phyloP scores from a whole-genome alignment of 2,329 filamentous ascomycete species.

The Shiraia bambusicola region DNA sequence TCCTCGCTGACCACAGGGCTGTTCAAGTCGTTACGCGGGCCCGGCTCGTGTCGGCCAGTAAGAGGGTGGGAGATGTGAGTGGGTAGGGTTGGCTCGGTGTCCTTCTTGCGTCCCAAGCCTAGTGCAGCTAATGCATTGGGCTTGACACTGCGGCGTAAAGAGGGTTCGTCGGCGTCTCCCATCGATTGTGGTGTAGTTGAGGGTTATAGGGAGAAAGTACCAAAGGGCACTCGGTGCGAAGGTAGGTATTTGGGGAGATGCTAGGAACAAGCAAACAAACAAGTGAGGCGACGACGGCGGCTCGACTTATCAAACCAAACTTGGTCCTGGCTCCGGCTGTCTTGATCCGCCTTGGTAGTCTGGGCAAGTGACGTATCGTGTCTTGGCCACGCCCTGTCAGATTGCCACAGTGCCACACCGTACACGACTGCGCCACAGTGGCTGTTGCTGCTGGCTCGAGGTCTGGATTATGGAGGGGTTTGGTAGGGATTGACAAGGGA shows the following conservation, averaged over 20 bases:
- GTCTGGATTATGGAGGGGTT: no score
- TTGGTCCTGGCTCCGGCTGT: no score
- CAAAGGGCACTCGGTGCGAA: no score
- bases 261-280: slow-evolving; percentile 12
- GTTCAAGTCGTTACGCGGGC: slow-evolving; percentile 17
- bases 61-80: slow-evolving; percentile 23
- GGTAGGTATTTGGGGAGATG: slow-evolving; percentile 9
- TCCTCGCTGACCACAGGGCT: slow-evolving; percentile 28
- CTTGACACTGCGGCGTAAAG: slow-evolving; percentile 52
- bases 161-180: slow-evolving; percentile 57
- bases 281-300: slow-evolving; percentile 23
- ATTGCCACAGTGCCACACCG: no score
- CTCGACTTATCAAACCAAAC: slow-evolving; percentile 1
- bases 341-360: no score
- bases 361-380: no score
- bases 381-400: no score
- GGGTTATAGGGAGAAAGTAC: slow-evolving; percentile 12
- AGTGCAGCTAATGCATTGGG: slow-evolving; percentile 51
- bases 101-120: slow-evolving; percentile 44
- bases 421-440: no score
- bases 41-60: slow-evolving; percentile 12
- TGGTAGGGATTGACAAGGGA: no score
- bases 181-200: slow-evolving; percentile 46
- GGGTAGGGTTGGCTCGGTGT: slow-evolving; percentile 35
- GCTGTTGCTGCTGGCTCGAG: no score